These are phyloP conservation scores for Kurtzmaniella quercitrusa DNA, from an alignment of 1,139 yeast species.

Conservation along the genomic window DNA sequence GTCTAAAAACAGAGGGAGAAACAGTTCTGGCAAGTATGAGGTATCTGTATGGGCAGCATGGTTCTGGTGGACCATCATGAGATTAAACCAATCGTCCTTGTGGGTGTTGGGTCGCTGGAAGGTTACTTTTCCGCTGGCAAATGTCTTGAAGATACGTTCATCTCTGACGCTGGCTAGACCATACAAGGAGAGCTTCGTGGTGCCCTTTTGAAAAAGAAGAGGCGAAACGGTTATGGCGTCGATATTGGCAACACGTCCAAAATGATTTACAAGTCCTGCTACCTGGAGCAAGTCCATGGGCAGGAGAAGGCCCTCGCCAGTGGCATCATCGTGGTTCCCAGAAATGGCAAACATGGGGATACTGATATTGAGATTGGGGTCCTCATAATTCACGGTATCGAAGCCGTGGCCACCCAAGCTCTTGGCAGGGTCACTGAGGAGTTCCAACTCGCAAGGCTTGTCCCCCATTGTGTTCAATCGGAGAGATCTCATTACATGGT, in stretches of 20 bases:
- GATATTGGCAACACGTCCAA: constrained; percentile 76
- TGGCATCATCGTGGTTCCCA: constrained; percentile 97
- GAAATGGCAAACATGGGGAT: constrained; percentile 93
- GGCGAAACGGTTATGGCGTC: constrained; percentile 79
- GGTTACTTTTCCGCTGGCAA: constrained; percentile 74
- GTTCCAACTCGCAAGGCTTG: constrained; percentile 80
- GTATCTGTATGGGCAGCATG: constrained; percentile 76
- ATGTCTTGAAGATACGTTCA: constrained; percentile 78
- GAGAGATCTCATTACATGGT: constrained; percentile 73
- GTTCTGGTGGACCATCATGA: constrained; percentile 92
- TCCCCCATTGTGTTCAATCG: constrained; percentile 79
- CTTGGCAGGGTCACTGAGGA: constrained; percentile 71
- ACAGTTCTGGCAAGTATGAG: constrained; percentile 77
- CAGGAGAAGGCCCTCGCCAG: constrained; percentile 81
- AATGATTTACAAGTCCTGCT: constrained; percentile 82
- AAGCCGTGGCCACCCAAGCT: constrained; percentile 44
- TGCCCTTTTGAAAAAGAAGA: constrained; percentile 73
- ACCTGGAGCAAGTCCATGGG: constrained; percentile 84
- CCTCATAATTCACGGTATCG: constrained; percentile 79
- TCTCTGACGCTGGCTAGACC: constrained; percentile 89
- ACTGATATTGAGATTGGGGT: constrained; percentile 81
- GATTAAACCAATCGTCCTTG: constrained; percentile 71
- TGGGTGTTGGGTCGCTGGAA: constrained; percentile 67
- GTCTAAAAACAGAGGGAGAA: constrained; percentile 77
- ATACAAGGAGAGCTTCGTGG: constrained; percentile 76